These are phyloP conservation scores for Claviceps sp. DNA, from an alignment of 2,329 filamentous ascomycete genomes.

Conservation along the genomic window DNA sequence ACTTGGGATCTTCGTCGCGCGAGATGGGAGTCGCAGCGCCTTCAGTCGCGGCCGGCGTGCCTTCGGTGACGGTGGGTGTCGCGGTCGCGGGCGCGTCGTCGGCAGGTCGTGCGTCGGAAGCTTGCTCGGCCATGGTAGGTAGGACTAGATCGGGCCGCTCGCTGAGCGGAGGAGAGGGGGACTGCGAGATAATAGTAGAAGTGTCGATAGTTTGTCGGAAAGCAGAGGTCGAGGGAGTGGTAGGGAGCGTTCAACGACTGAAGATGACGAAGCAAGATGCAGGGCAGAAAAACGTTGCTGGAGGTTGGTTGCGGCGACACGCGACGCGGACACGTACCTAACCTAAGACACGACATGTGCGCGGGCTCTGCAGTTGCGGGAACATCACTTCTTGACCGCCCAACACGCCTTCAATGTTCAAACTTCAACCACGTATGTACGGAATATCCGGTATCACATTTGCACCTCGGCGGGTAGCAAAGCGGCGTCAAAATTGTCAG, in stretches of 20 bases:
- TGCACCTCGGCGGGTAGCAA: no score
- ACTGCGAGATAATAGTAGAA: neutral
- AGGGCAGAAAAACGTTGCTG: neutral
- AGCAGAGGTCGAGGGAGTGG: neutral
- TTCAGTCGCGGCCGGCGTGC: constrained; percentile 7
- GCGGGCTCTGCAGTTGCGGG: no score
- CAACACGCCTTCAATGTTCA: no score
- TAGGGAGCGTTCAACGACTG: neutral
- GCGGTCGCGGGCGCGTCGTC: constrained; percentile 4
- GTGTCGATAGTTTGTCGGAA: neutral
- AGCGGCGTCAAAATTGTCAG: no score
- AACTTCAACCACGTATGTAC: no score
- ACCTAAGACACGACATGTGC: no score
- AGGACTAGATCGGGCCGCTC: neutral
- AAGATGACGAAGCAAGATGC: neutral
- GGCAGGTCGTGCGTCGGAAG: constrained; percentile 10
- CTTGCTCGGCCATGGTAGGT: constrained; percentile 12
- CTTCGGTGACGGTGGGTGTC: constrained; percentile 3
- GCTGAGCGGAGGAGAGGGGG: neutral
- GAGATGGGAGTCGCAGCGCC: constrained; percentile 13
- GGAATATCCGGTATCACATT: no score
- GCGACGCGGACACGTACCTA: no score
- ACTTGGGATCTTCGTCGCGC: constrained; percentile 32
- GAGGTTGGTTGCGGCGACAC: neutral
- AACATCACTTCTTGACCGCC: no score